Conservation (phyloP, 1,284 basidiomycete species). For the Moesziomyces sp. region DNA sequence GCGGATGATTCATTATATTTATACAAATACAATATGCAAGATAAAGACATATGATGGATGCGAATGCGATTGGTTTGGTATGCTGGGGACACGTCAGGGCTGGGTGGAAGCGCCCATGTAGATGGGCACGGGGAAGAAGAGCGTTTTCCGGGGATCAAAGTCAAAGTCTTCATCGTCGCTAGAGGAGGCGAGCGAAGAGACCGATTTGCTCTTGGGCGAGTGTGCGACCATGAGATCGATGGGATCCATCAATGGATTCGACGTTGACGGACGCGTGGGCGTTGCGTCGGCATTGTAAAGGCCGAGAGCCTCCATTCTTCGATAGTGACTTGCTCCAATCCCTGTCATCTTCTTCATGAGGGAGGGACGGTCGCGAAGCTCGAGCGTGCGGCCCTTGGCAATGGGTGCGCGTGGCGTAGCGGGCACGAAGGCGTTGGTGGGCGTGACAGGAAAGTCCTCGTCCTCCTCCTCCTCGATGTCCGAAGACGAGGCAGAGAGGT, state of each 20-base stretch:
- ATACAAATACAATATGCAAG: neutral
- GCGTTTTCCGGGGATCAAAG: slow-evolving; percentile 23
- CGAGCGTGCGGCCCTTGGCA: slow-evolving; percentile 6
- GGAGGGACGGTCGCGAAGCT: neutral
- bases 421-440: slow-evolving; percentile 29
- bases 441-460: slow-evolving; percentile 33
- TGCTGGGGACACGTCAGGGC: neutral
- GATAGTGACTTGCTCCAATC: slow-evolving; percentile 28
- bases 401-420: slow-evolving; percentile 23
- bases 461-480: slow-evolving; percentile 38
- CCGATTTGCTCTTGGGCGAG: slow-evolving; percentile 19
- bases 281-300: slow-evolving; percentile 28
- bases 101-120: slow-evolving; percentile 32
- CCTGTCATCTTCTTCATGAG: slow-evolving; percentile 16
- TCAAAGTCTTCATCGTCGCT: slow-evolving; percentile 14
- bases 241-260: slow-evolving; percentile 11
- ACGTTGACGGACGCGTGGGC: slow-evolving; percentile 12
- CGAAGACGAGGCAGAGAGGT: slow-evolving; percentile 10
- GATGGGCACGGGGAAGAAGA: slow-evolving; percentile 36
- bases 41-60: neutral
- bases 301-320: slow-evolving; percentile 36
- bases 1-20: neutral
- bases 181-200: neutral
- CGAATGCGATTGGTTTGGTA: neutral
- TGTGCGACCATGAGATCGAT: slow-evolving; percentile 30